These are phyloP conservation scores for Metarhizium robertsii DNA, from an alignment of 2,329 filamentous ascomycete species.

Conservation along the genomic window DNA sequence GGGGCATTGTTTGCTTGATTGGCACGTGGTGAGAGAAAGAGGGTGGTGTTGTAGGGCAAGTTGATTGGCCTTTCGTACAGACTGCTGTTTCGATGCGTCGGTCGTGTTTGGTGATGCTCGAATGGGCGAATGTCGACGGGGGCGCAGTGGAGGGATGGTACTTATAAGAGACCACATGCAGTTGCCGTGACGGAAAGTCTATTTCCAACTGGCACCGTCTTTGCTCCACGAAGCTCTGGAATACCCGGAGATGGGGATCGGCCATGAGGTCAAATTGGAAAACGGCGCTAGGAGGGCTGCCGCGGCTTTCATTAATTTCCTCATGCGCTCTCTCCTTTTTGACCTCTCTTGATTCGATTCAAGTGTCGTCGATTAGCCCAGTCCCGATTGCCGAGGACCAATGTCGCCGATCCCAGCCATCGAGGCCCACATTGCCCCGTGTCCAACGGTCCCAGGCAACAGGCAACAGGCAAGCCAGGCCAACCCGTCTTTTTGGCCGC, in stretches of 20 bases:
- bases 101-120: neutral
- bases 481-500: neutral
- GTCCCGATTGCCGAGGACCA: conserved; percentile 3
- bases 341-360: neutral
- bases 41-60: neutral
- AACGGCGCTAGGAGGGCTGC: neutral
- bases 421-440: neutral
- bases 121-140: neutral
- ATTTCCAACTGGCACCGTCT: neutral
- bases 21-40: neutral
- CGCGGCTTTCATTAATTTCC: conserved; percentile 2
- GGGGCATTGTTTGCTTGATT: conserved; percentile 33
- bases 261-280: neutral
- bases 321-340: neutral
- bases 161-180: too few relatives aligned
- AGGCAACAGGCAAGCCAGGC: neutral
- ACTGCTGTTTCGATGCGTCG: neutral
- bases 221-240: too few relatives aligned
- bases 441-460: neutral
- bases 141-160: neutral
- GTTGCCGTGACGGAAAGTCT: neutral
- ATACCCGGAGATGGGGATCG: neutral
- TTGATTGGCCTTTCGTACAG: neutral
- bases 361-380: neutral
- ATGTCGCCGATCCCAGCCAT: neutral